Evolutionary conservation across 441 rosid species (phyloP), one percentile per base, ranked within the genome.

Genomic region (Raphanus hybrid): DNA sequence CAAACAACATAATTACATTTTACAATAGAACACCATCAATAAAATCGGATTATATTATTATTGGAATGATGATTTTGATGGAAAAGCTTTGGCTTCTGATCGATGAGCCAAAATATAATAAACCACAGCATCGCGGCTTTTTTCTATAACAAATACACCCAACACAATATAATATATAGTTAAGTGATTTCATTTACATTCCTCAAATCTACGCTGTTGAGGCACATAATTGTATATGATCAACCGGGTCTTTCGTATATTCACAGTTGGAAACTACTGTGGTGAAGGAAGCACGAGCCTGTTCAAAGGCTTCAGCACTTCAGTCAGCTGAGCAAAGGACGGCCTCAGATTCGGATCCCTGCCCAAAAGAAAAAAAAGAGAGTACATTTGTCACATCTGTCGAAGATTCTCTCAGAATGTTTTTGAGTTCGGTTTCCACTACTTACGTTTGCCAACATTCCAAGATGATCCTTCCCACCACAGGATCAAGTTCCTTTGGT

Each of bases 391-490:
- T 63, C 67, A 79, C n/a, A 2, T 26, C 8, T 16, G 10, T 12
- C 27, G 27, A 35, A 67, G 48, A 67, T 26, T 58, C 55, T 70
- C 3, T 58, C 1, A 2, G 5, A 52, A 20, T 14, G 57, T 6
- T 7, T 55, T 55, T 55, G 26, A 61, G 57, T 35, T 74, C 5
- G 67, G 14, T 16, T 34, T 55, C 7, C 20, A 2, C 8, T 29
- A 81, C 90, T 89, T 85, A 92, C 98, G 86, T 90, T 79, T 92
- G 99, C 98, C 99, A 96, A 77, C 99, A 96, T 85, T 92, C 86
- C 85, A 84, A 83, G 69, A 96, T 96, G 81, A 96, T 93, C 77
- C 91, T 85, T 18, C 86, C 97, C 59, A 96, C 99, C 66, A 85
- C 50, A 11, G 99, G 99, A 84, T 96, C 99, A 16, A 92, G 78